Evolutionary conservation across 345 rosid species (phyloP), one percentile per base, ranked within the genome.

Genomic region (Microthlaspi erraticum): DNA sequence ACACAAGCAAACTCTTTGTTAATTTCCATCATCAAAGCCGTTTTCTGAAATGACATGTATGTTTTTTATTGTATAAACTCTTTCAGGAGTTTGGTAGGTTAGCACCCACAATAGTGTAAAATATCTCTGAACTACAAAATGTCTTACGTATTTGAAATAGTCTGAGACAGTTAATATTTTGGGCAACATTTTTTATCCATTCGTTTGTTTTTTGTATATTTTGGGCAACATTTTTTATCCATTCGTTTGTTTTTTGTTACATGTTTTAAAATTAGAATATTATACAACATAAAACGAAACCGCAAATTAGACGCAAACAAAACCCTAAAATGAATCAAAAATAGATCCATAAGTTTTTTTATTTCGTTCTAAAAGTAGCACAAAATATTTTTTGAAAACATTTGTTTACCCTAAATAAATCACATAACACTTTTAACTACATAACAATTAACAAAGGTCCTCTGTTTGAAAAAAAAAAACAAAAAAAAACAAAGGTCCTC

Each of bases 1-100:
- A 60, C 43, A 70, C 67, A 70, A 70, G 75, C 68, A 70, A 70
- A 60, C 67, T 70, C n/a, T n/a, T n/a, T n/a, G n/a, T n/a, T 70
- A 69, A 69, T 46, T 49, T 54, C 37, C 6, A 51, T 51, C 5
- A 52, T 52, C 37, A 29, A 52, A 52, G 56, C 56, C 14, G 56
- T 12, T 51, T 13, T 58, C 12, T 58, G 17, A 68, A 57, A 10
- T 11, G 56, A 45, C 48, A 57, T 59, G 3, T 32, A 17, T 55
- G 5, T 42, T 43, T 45, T 45, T 18, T 43, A n/a, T 41, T n/a
- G 7, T 45, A 13, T 33, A 68, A 66, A 46, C 23, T 20, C n/a
- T 37, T 49, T 59, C 39, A 44, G 12, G 64, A 19, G 72, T 59
- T 59, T 70, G 57, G 58, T 39, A 58, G 11, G 8, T 69, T 17